Evolutionary conservation across 1,284 basidiomycete genomes (phyloP).

Genomic region (Irpex sp.): DNA sequence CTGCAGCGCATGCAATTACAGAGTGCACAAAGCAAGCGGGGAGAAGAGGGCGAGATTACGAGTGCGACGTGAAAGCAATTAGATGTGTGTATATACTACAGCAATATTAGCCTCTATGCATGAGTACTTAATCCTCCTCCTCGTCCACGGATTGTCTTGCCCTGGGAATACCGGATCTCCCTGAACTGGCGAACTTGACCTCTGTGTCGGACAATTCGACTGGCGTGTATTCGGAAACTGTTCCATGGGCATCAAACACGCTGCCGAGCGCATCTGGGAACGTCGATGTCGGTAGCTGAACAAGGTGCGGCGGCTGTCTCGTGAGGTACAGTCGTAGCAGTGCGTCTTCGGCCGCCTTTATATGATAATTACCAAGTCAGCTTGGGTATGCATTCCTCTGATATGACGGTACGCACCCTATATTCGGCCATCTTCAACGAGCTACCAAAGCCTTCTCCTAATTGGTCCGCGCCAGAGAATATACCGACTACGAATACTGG

Average conservation of each 20-base stretch:
- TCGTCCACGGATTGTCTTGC: conserved; percentile 19
- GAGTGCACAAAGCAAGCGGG: neutral
- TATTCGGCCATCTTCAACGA: conserved; percentile 95
- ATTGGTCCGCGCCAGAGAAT: conserved; percentile 83
- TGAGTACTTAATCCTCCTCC: conserved; percentile 11
- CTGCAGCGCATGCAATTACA: neutral
- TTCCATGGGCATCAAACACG: conserved; percentile 35
- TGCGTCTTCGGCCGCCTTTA: conserved; percentile 81
- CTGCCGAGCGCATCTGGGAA: conserved; percentile 51
- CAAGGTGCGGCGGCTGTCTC: conserved; percentile 58
- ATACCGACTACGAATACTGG: conserved; percentile 94
- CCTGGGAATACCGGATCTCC: conserved; percentile 31
- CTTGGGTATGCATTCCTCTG: conserved; percentile 5
- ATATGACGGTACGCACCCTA: conserved; percentile 51
- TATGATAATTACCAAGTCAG: no score
- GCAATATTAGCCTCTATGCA: conserved; percentile 1
- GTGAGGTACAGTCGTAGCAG: conserved; percentile 80
- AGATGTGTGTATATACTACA: conserved; percentile 23
- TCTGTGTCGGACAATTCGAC: conserved; percentile 58
- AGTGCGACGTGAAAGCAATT: conserved; percentile 11
- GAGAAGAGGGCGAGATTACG: neutral
- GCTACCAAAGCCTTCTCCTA: conserved; percentile 94
- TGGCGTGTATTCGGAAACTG: conserved; percentile 45
- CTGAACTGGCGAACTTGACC: conserved; percentile 64
- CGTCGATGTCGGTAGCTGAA: conserved; percentile 69